Evolutionary conservation across 202 grass and related monocot species (phyloP).

Genomic region (Setaria italica): DNA sequence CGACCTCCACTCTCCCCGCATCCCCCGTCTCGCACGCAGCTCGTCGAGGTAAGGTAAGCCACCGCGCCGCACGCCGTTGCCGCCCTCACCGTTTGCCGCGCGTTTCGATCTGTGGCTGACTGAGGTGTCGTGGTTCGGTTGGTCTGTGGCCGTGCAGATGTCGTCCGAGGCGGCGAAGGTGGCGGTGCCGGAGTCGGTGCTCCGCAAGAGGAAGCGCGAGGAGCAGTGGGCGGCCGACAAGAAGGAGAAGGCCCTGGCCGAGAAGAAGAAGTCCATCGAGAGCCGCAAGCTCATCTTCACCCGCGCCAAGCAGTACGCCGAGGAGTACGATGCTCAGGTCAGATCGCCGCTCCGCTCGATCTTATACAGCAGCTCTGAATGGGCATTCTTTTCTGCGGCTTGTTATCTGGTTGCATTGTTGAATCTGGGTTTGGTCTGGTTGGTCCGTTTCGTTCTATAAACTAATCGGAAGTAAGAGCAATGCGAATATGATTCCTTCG

Average conservation of each 20-base stretch:
- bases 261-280: slow-evolving; percentile 55
- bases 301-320: slow-evolving; percentile 69
- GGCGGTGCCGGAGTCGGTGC: slow-evolving; percentile 73
- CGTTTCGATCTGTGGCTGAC: background rate
- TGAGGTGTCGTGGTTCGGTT: background rate
- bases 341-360: background rate
- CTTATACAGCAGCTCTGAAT: background rate
- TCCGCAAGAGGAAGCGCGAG: slow-evolving; percentile 81
- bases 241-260: slow-evolving; percentile 57
- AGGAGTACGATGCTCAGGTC: slow-evolving; percentile 78
- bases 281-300: slow-evolving; percentile 65
- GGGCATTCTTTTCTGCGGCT: background rate
- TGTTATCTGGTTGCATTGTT: background rate
- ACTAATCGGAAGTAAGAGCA: no score
- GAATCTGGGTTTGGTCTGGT: background rate
- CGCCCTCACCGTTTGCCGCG: no score
- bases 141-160: slow-evolving; percentile 52
- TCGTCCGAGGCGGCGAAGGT: slow-evolving; percentile 58
- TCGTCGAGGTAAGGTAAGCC: slow-evolving; percentile 47
- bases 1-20: background rate
- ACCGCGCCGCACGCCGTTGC: background rate
- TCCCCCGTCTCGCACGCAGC: background rate
- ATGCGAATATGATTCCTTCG: no score
- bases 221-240: slow-evolving; percentile 67
- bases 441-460: background rate